Evolutionary conservation across 1,284 basidiomycete genomes (phyloP), one percentile per base, ranked within the genome.

Genomic region (Ganoderma multipileum): DNA sequence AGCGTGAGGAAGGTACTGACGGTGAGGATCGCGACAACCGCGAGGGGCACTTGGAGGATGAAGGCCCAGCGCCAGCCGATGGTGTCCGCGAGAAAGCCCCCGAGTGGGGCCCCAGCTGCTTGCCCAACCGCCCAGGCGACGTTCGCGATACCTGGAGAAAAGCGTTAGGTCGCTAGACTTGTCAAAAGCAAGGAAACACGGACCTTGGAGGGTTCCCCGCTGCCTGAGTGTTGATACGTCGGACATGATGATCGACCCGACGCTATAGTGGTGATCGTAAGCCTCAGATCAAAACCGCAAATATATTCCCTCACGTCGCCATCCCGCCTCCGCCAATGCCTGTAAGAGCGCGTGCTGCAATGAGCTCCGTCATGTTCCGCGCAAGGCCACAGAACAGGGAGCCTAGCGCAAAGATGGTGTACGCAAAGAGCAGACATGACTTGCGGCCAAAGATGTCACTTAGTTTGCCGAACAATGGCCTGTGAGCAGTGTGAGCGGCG

Each of bases 371-470:
- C 86, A 91, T 86, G 55, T 83, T 87, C 33, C 81, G 76, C 0
- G 88, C 82, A 0, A 89, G 71, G 2, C 88, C 88, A 67, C 88
- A 89, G 41, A 85, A 76, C 38, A 89, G 74, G 62, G 81, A 85
- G 8, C 89, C 89, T 0, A 89, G 59, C 0, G 83, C 86, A 71
- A 90, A 90, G 14, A 89, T 76, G 20, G 78, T 71, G 72, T 89
- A 89, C 0, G 88, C 84, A 67, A 87, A 85, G 0, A 90, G 75
- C 3, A 91, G 78, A 69, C 88, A 90, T 0, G 78, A 75, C 72
- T 89, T 90, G 4, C 89, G 82, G 2, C 89, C 89, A 69, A 89
- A 90, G 0, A 90, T 90, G 71, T 91, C 89, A 74, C 88, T 89
- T 23, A 89, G 78, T 76, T 90, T 90, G 16, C 89, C 89, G 69